Base-by-base conservation (phyloP, 371 early-diverging fungal species). In the Saksenaea oblongispora region DNA sequence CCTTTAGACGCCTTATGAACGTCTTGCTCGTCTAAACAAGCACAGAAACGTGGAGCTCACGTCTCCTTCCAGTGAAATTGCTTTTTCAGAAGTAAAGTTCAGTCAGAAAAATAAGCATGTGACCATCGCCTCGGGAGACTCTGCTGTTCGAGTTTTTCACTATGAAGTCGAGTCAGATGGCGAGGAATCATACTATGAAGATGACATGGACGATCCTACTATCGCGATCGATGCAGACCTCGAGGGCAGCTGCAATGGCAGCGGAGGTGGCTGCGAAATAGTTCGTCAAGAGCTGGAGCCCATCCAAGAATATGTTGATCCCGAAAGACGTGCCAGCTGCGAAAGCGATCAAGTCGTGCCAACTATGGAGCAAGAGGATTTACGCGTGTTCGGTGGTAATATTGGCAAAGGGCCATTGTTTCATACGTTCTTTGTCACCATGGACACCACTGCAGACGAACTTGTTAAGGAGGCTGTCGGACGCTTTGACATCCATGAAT, bases 1-100 rank as follows among this genome's bases (percentile, higher is more conserved):
- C 26, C 26, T 28, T 17, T 71, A 91, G 90, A 95, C 96, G 15
- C 94, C 95, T 8, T 89, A 86, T 64, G 97, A 96, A 61, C 82
- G 93, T 44, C 74, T 95, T 37, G 97, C 97, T 9, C 85, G 97
- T 51, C 79, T 97, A 55, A 96, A 97, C 76, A 89, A 88, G 56
- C 87, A 90, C 66, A 85, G 90, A 55, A 97, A 97, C 66, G 82
- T 94, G 17, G 84, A 86, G 68, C 73, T 89, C 22, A 82, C 85
- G 11, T 83, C 82, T 27, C 55, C 34, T 34, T 28, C 53, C 15
- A 47, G 22, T 22, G 51, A 47, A 18, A 47, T 47, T 10, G 27
- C 51, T 10, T 47, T 44, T 11, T 4, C 56, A 15, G 17, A 54
- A 66, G 53, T 35, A 62, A 56, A 39, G 31, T 26, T 24, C 57